Base-by-base conservation (phyloP, 805 yeast species). In the Candida ortonii region DNA sequence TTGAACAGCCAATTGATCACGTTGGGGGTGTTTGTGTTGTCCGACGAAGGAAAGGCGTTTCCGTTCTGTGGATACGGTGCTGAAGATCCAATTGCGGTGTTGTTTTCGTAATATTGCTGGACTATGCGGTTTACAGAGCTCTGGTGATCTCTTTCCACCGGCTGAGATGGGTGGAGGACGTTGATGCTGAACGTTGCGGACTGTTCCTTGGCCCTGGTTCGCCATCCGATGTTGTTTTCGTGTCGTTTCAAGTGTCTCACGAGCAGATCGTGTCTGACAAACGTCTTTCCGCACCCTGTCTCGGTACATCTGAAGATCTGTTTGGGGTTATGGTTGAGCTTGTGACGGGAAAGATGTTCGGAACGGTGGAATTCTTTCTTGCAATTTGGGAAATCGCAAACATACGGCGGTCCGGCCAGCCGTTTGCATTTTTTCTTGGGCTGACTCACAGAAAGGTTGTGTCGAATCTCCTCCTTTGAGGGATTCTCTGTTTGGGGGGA, bases 341-440 rank as follows among this genome's bases (percentile, higher is more conserved):
- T 70, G 50, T 80, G 86, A 32, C 86, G 59, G 2, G 83, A 68
- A 11, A 80, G 53, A 57, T 80, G 86, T 48, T 80, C 86, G 2
- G 78, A 70, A 31, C 86, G 52, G 15, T 75, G 70, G 46, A 80
- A 80, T 13, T 64, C 60, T 49, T 79, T 80, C 23, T 60, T 64
- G 47, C 86, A 80, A 22, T 68, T 68, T 7, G 67, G 68, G 35
- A 52, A 59, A 22, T 69, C 68, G 47, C 80, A 76, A 3, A 27
- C 25, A 19, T 44, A 57, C 3, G 61, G 62, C 0, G 62, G 62
- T 1, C 61, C 62, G n/a, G n/a, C n/a, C n/a, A n/a, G n/a, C n/a
- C n/a, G n/a, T n/a, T n/a, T n/a, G n/a, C n/a, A n/a, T n/a, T n/a
- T n/a, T n/a, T n/a, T n/a, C n/a, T n/a, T n/a, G n/a, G n/a, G n/a